These are phyloP conservation scores for Parascedosporium putredinis DNA, from an alignment of 2,329 filamentous ascomycete genomes.

Conservation along the genomic window DNA sequence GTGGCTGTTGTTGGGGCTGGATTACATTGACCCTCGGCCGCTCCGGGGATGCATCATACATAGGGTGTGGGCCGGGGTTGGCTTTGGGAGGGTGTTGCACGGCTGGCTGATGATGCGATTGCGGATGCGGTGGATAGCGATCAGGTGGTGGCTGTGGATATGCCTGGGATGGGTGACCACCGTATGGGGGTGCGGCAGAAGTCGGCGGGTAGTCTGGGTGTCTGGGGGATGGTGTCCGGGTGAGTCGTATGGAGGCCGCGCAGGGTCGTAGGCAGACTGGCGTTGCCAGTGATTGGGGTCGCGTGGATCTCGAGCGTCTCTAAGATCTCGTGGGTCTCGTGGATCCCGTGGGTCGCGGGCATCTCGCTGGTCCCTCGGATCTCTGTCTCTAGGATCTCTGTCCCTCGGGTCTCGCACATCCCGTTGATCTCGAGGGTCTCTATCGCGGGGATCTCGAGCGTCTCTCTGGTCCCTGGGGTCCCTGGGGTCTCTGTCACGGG, in stretches of 20 bases:
- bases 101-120: conserved; percentile 24
- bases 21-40: conserved; percentile 17
- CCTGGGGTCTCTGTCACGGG: conserved; percentile 12
- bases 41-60: conserved; percentile 18
- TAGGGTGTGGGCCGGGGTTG: conserved; percentile 16
- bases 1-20: conserved; percentile 15
- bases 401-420: conserved; percentile 15
- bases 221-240: conserved; percentile 17
- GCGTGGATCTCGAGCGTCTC: conserved; percentile 21
- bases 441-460: too few relatives aligned
- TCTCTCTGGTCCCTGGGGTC: conserved; percentile 19
- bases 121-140: conserved; percentile 25
- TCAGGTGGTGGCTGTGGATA: conserved; percentile 26
- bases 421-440: conserved; percentile 17
- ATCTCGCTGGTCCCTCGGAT: conserved; percentile 18
- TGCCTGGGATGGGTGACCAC: conserved; percentile 22
- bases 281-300: conserved; percentile 21
- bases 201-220: conserved; percentile 19
- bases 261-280: conserved; percentile 30
- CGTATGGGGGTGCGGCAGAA: conserved; percentile 28
- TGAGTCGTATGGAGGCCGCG: conserved; percentile 31
- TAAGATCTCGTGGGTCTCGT: conserved; percentile 20
- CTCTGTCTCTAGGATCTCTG: conserved; percentile 13
- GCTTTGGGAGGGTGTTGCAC: conserved; percentile 17
- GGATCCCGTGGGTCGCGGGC: not conserved